These are phyloP conservation scores for Peniophora sp. DNA, from an alignment of 1,284 basidiomycete species.

Conservation along the genomic window DNA sequence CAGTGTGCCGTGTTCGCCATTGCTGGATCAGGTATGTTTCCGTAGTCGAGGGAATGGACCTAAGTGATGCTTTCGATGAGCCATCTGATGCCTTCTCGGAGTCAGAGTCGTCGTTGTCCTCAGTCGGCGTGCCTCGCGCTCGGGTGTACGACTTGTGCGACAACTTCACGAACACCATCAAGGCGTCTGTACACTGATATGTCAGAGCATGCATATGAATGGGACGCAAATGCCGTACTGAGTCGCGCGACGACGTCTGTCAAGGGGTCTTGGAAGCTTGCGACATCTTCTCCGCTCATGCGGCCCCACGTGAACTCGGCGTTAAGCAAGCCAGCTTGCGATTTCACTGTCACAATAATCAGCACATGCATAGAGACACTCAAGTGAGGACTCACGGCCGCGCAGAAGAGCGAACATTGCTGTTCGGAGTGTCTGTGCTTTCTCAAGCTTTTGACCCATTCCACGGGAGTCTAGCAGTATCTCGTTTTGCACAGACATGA, in stretches of 20 bases:
- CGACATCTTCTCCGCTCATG: conserved; percentile 46
- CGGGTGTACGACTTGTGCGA: not conserved
- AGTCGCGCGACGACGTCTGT: conserved; percentile 32
- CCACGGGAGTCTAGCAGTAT: conserved; percentile 20
- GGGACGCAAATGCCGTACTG: conserved; percentile 22
- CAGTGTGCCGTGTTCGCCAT: conserved; percentile 21
- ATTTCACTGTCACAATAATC: conserved; percentile 21
- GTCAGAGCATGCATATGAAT: too few species aligned
- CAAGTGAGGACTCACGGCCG: conserved; percentile 6
- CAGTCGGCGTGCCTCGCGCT: not conserved
- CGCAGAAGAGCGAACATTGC: conserved; percentile 16
- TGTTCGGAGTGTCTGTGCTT: conserved; percentile 17
- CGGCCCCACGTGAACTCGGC: conserved; percentile 47
- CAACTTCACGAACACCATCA: conserved; percentile 7
- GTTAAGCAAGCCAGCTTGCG: conserved; percentile 38
- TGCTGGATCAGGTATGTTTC: conserved; percentile 36
- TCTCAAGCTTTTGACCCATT: conserved; percentile 21
- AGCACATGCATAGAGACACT: not conserved
- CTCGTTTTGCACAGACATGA: conserved; percentile 32
- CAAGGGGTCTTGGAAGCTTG: conserved; percentile 35
- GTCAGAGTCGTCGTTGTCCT: not conserved
- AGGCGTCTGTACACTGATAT: conserved; percentile 8
- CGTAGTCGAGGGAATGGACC: conserved; percentile 6
- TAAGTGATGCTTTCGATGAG: not conserved
- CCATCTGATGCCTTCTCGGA: conserved; percentile 1